Evolutionary conservation across 805 yeast species (phyloP).

Genomic region (Cyberlindnera suaveolens): DNA sequence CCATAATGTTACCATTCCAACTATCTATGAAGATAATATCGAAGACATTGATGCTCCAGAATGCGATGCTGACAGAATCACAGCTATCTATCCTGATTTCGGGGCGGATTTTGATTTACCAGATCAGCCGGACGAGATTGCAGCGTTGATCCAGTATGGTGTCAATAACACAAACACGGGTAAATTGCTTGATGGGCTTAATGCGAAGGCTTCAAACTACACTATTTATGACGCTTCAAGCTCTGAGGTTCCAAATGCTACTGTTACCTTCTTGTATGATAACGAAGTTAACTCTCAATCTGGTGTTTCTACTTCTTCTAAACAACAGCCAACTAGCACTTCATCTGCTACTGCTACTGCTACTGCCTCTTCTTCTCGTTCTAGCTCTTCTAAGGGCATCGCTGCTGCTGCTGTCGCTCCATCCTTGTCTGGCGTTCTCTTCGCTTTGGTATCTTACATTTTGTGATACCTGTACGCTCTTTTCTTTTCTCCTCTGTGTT

Average conservation of each 20-base stretch:
- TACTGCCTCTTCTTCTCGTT: slow-evolving; percentile 5
- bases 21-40: slow-evolving; percentile 32
- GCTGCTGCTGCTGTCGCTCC: background rate
- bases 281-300: slow-evolving; percentile 33
- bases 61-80: slow-evolving; percentile 37
- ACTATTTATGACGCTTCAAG: slow-evolving; percentile 33
- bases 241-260: slow-evolving; percentile 27
- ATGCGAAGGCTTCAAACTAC: slow-evolving; percentile 32
- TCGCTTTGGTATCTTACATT: background rate
- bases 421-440: background rate
- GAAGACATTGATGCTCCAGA: slow-evolving; percentile 23
- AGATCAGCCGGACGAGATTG: slow-evolving; percentile 37
- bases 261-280: slow-evolving; percentile 30
- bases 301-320: slow-evolving; percentile 12
- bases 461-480: background rate
- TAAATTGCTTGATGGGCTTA: slow-evolving; percentile 32
- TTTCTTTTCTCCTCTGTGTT: background rate
- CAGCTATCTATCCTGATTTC: slow-evolving; percentile 32
- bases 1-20: slow-evolving; percentile 30
- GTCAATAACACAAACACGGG: slow-evolving; percentile 40
- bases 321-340: slow-evolving; percentile 17
- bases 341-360: slow-evolving; percentile 13
- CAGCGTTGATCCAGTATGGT: slow-evolving; percentile 41
- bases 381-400: background rate
- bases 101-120: slow-evolving; percentile 46